A percentile compares a stretch with the other conserved stretches of the same genome.
These are phyloP conservation scores for Sphaerostilbella broomeana DNA, from an alignment of 2,329 filamentous ascomycete genomes.

Conservation along the genomic window DNA sequence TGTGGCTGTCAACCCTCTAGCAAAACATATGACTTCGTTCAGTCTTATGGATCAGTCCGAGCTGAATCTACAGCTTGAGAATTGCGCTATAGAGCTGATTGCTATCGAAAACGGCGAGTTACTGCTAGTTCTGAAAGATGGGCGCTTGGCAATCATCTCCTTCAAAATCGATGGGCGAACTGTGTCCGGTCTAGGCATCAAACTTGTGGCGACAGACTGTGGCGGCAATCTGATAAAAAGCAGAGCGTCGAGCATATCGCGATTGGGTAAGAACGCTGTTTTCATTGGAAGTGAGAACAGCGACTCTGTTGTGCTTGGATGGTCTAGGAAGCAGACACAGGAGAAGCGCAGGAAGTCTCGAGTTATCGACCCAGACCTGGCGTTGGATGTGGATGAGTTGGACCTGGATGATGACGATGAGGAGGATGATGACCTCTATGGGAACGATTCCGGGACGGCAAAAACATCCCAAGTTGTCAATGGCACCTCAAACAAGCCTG, in stretches of 20 bases:
- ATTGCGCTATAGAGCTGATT: conserved; percentile 69
- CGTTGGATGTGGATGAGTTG: conserved; percentile 44
- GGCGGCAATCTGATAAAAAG: conserved; percentile 58
- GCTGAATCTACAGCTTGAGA: conserved; percentile 72
- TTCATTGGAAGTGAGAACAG: conserved; percentile 82
- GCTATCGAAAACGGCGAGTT: conserved; percentile 74
- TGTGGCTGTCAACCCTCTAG: conserved; percentile 86
- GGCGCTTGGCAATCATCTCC: conserved; percentile 65
- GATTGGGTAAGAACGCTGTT: conserved; percentile 59
- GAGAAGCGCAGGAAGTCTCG: conserved; percentile 60
- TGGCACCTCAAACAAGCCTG: conserved; percentile 40
- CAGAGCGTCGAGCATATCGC: conserved; percentile 61
- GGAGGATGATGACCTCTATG: conserved; percentile 53
- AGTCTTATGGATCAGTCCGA: conserved; percentile 80
- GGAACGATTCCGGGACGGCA: conserved; percentile 57
- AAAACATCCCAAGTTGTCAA: conserved; percentile 39
- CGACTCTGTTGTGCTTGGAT: conserved; percentile 76
- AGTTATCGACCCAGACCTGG: conserved; percentile 46
- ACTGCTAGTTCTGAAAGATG: conserved; percentile 72
- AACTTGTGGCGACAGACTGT: conserved; percentile 53
- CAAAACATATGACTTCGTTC: conserved; percentile 75
- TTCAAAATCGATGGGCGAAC: conserved; percentile 88
- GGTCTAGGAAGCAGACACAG: conserved; percentile 60
- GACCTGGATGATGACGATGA: conserved; percentile 57
- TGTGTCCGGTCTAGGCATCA: conserved; percentile 78